Evolutionary conservation across 495 filamentous ascomycete species (phyloP).

Genomic region (Xylaria castorea): DNA sequence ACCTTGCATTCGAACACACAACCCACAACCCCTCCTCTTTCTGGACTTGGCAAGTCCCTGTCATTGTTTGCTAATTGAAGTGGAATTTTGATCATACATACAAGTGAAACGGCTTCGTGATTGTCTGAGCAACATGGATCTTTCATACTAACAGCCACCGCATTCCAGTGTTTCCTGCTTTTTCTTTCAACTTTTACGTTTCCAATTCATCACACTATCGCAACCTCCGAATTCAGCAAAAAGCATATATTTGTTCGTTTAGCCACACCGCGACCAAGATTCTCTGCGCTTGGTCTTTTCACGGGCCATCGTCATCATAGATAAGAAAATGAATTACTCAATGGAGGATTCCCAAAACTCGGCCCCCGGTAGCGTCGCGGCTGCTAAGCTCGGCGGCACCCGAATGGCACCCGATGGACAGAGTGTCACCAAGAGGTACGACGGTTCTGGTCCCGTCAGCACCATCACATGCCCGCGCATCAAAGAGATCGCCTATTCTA

Average conservation of each 20-base stretch:
- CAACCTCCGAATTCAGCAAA: slow-evolving; percentile 6
- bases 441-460: neutral
- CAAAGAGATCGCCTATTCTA: neutral
- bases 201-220: slow-evolving; percentile 15
- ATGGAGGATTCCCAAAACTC: slow-evolving; percentile 78
- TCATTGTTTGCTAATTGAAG: neutral
- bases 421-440: slow-evolving; percentile 80
- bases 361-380: slow-evolving; percentile 62
- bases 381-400: slow-evolving; percentile 64
- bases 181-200: slow-evolving; percentile 30
- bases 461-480: neutral
- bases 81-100: neutral
- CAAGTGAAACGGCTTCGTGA: neutral
- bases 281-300: neutral
- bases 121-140: slow-evolving; percentile 6
- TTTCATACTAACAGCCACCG: slow-evolving; percentile 35
- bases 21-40: slow-evolving; percentile 9
- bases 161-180: slow-evolving; percentile 35
- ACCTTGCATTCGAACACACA: slow-evolving; percentile 9
- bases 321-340: slow-evolving; percentile 62
- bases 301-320: neutral
- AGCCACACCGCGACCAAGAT: neutral
- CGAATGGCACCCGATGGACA: slow-evolving; percentile 67
- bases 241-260: neutral
- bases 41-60: neutral